A percentile compares a stretch with the other conserved stretches of the same genome.
Conservation (phyloP, 1,139 yeast genomes). For the Suhomyces bribrorum region DNA sequence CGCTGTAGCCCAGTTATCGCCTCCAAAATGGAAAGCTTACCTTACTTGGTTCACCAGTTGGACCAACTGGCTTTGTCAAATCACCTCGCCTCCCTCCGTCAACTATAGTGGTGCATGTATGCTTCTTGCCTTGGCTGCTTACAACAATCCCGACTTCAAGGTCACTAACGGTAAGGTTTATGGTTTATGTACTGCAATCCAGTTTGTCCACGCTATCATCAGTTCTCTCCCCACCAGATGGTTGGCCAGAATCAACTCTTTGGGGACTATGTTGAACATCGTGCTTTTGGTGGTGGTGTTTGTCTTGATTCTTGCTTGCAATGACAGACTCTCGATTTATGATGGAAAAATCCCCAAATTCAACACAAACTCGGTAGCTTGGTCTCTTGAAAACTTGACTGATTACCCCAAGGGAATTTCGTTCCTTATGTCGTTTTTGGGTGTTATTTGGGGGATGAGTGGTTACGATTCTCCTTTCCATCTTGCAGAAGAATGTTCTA, state of each 20-base stretch:
- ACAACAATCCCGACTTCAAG: constrained; percentile 18
- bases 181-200: constrained; percentile 44
- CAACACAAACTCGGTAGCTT: constrained; percentile 52
- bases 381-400: constrained; percentile 60
- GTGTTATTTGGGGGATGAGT: constrained; percentile 75
- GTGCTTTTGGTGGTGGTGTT: constrained; percentile 56
- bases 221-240: constrained; percentile 55
- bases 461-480: constrained; percentile 79
- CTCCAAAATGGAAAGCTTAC: constrained; percentile 53
- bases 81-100: constrained; percentile 65
- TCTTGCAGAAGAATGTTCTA: constrained; percentile 68
- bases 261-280: constrained; percentile 54
- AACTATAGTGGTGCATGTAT: constrained; percentile 61
- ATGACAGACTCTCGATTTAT: constrained; percentile 35
- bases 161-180: constrained; percentile 23
- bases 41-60: constrained; percentile 42
- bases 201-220: constrained; percentile 50
- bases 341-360: constrained; percentile 42
- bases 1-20: constrained; percentile 54
- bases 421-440: constrained; percentile 59
- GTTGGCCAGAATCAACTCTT: constrained; percentile 56
- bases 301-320: constrained; percentile 57
- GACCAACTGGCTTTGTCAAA: constrained; percentile 50
- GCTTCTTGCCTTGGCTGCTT: constrained; percentile 56
- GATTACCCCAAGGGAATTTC: constrained; percentile 70